Base-by-base conservation (phyloP, 352 stramenopile species). In the Phytophthora foliorum region DNA sequence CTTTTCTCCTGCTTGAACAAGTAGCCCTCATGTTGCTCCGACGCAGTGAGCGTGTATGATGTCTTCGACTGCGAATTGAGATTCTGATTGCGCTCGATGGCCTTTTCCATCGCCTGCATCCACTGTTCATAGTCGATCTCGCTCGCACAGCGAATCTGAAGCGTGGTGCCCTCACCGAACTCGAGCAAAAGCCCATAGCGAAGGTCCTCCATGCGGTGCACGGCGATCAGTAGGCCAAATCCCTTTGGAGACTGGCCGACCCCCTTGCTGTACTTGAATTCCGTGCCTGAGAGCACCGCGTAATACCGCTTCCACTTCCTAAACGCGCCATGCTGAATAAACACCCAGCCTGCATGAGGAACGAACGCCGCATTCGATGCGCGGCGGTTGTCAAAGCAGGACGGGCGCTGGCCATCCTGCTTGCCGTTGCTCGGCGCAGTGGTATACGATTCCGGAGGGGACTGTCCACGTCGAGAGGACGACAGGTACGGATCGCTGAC, bases 221-320 rank as follows among this genome's bases (percentile, higher is more conserved):
- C 70, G 1, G 74, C 68, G 59, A 80, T 71, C 42, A 95, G 24
- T n/a, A 86, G 72, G 24, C 81, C 85, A 42, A 92, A 93, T 7
- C 82, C 82, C 36, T 91, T 91, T 1, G 85, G 86, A 10, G 82
- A 63, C n/a, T 90, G 81, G 0, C 87, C 87, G 1, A 74, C 73
- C 2, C 79, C 84, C 25, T 86, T 81, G 59, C 80, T 87, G 80
- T 89, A 93, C 62, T 88, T 88, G 51, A 95, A 93, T 39, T 95
- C 85, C 4, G 84, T 60, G 0, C 87, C 87, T 0, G 87, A 91
- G 3, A 93, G 67, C 46, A 90, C 82, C 0, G 84, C 87, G 50
- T 86, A 92, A 50, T 89, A 89, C 10, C 77, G 77, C 57, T 92
- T 93, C 87, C 87, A 95, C 56, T 67, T 50, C 55, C 80, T 87